A percentile compares a stretch with the other conserved stretches of the same genome.
phyloP scores from a whole-genome alignment of 352 stramenopile genomes.

The Phytophthora sp. region DNA sequence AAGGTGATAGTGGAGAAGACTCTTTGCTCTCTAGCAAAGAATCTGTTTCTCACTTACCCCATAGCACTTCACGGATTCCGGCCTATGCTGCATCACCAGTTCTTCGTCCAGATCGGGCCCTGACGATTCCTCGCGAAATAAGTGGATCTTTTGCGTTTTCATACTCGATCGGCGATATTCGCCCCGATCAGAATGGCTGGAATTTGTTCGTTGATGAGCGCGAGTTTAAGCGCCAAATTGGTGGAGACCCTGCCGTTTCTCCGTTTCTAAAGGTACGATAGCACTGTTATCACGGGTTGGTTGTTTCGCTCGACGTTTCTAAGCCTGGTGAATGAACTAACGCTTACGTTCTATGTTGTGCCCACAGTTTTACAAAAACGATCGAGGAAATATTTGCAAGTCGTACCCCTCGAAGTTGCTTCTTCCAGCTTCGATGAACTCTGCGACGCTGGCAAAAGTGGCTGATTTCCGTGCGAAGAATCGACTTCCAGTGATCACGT shows the following conservation, averaged over 20 bases:
- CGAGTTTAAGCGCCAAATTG: conserved; percentile 84
- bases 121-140: conserved; percentile 46
- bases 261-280: conserved; percentile 71
- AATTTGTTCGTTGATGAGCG: conserved; percentile 75
- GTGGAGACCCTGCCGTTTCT: conserved; percentile 55
- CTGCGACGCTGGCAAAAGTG: conserved; percentile 67
- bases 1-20: conserved; percentile 12
- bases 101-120: conserved; percentile 42
- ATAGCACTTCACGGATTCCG: conserved; percentile 24
- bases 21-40: conserved; percentile 23
- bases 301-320: background rate
- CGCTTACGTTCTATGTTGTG: conserved; percentile 4
- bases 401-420: conserved; percentile 86
- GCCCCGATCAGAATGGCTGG: conserved; percentile 71
- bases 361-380: conserved; percentile 79
- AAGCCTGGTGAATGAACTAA: background rate
- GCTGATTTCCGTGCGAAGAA: conserved; percentile 88
- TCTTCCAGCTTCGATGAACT: conserved; percentile 74
- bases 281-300: background rate
- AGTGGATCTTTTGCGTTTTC: conserved; percentile 77
- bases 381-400: conserved; percentile 78
- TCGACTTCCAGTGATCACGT: conserved; percentile 87
- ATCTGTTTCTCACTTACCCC: conserved; percentile 9
- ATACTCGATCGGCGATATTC: conserved; percentile 51
- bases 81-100: conserved; percentile 46